phyloP scores from a whole-genome alignment of 495 filamentous ascomycete genomes.

The Echria macrotheca region DNA sequence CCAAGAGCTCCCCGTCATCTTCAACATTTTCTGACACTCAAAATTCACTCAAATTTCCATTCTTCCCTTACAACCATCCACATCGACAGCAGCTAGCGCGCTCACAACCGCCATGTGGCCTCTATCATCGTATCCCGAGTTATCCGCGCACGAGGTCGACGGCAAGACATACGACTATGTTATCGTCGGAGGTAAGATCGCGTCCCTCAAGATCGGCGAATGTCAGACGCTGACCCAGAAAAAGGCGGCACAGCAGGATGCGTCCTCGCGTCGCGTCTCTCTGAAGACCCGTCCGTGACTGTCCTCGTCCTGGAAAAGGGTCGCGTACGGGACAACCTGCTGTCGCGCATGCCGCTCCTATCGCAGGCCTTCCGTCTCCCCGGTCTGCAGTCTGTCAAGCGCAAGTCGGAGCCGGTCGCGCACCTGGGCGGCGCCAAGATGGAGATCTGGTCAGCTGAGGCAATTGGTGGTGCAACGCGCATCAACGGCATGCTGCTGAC shows the following conservation, averaged over 20 bases:
- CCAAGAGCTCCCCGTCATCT: too few relatives aligned
- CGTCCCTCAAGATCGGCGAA: background rate
- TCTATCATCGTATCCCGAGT: constrained; percentile 15
- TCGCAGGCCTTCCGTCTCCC: constrained; percentile 18
- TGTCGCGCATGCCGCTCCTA: constrained; percentile 22
- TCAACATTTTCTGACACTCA: too few relatives aligned
- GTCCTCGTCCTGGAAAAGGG: constrained; percentile 48
- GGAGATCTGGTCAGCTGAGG: constrained; percentile 21
- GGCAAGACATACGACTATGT: constrained; percentile 27
- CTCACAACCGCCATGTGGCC: too few relatives aligned
- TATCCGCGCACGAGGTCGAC: constrained; percentile 1
- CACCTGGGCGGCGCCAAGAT: constrained; percentile 5
- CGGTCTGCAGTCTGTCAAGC: constrained; percentile 15
- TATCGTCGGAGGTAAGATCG: constrained; percentile 21
- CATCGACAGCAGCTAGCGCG: too few relatives aligned
- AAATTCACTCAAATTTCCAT: too few relatives aligned
- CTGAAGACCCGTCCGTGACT: constrained; percentile 38
- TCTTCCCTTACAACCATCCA: too few relatives aligned
- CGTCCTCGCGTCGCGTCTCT: constrained; percentile 45
- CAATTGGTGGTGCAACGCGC: constrained; percentile 21
- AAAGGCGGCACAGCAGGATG: constrained; percentile 36
- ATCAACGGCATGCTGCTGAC: constrained; percentile 27
- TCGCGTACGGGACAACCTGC: constrained; percentile 29
- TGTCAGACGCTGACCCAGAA: background rate
- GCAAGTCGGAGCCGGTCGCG: constrained; percentile 21